phyloP scores from a whole-genome alignment of 163 green algal genomes.

The Chlorella variabilis region DNA sequence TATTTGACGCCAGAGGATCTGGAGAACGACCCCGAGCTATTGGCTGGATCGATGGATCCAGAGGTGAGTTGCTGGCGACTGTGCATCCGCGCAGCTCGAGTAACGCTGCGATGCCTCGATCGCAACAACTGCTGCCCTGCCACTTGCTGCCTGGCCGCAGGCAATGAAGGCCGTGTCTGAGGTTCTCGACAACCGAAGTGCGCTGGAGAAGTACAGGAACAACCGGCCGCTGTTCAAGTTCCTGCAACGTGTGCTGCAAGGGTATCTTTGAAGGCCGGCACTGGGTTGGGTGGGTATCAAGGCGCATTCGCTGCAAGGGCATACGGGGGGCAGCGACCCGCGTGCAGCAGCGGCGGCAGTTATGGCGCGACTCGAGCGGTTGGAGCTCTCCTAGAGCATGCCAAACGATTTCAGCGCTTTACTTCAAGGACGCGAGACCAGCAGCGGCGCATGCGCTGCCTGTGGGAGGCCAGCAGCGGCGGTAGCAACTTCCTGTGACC shows the following conservation, averaged over 20 bases:
- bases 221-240: slow-evolving; percentile 17
- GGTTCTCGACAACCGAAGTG: not conserved
- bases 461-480: too few species aligned
- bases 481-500: too few species aligned
- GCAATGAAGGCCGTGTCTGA: slow-evolving; percentile 3
- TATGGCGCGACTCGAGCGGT: too few species aligned
- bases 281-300: too few species aligned
- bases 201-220: slow-evolving; percentile 19
- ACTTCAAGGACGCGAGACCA: too few species aligned
- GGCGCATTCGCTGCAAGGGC: not conserved
- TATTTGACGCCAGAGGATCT: not conserved
- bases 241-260: slow-evolving; percentile 15
- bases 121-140: not conserved
- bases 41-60: not conserved
- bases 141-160: not conserved
- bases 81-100: not conserved
- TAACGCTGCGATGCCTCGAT: not conserved
- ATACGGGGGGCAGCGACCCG: too few species aligned
- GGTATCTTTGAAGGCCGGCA: too few species aligned
- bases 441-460: too few species aligned
- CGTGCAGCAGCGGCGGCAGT: too few species aligned
- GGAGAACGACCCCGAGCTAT: not conserved
- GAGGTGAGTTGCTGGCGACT: not conserved
- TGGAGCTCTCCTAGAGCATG: too few species aligned
- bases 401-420: too few species aligned